These are phyloP conservation scores for Teratosphaeria viscida DNA, from an alignment of 2,329 filamentous ascomycete species.

Conservation along the genomic window DNA sequence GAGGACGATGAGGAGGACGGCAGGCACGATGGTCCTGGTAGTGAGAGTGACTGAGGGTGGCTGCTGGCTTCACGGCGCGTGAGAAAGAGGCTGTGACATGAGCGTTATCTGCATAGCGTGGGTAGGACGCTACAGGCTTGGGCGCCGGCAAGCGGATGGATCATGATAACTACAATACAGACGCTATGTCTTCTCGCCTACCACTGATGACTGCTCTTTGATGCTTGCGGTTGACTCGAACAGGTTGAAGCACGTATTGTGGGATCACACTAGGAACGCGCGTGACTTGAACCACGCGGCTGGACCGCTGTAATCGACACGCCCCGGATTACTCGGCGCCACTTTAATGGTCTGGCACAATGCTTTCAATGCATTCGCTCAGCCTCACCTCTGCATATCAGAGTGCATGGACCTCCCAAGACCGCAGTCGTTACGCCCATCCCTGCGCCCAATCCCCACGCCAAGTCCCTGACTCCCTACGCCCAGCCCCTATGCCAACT, in stretches of 20 bases:
- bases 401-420: too few species aligned
- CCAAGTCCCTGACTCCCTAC: too few species aligned
- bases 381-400: too few species aligned
- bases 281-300: not conserved
- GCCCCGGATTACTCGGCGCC: too few species aligned
- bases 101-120: not conserved
- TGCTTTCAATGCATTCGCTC: not conserved
- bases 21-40: slow-evolving; percentile 30
- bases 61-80: not conserved
- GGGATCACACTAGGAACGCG: not conserved
- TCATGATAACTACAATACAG: not conserved
- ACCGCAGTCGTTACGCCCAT: too few species aligned
- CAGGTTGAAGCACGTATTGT: not conserved
- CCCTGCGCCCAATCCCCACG: too few species aligned
- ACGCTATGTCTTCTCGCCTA: not conserved
- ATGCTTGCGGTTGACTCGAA: not conserved
- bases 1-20: slow-evolving; percentile 36
- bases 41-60: slow-evolving; percentile 35
- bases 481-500: too few species aligned
- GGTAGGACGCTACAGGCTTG: not conserved
- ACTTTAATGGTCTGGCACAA: not conserved
- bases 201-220: not conserved
- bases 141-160: not conserved
- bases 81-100: not conserved
- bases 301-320: too few species aligned